A percentile compares a stretch with the other conserved stretches of the same genome.
These are phyloP conservation scores for Colletotrichum sp. DNA, from an alignment of 2,329 filamentous ascomycete species.

Conservation along the genomic window DNA sequence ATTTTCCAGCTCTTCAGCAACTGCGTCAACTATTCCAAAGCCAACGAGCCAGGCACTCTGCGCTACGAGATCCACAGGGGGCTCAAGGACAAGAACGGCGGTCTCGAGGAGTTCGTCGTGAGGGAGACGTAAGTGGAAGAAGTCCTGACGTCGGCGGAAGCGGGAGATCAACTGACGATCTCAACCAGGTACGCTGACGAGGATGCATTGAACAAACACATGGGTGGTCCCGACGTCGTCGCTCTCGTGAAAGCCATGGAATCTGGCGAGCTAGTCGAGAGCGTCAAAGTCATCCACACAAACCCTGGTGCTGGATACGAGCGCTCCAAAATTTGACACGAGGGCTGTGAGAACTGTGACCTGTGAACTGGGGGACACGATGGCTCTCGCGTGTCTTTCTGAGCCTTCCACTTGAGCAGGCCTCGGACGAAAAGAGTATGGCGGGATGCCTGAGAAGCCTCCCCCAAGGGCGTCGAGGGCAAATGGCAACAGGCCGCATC, in stretches of 20 bases:
- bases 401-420: neutral
- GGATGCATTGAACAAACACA: slow-evolving; percentile 26
- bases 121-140: slow-evolving; percentile 28
- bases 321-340: neutral
- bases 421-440: neutral
- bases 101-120: slow-evolving; percentile 28
- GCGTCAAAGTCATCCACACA: neutral
- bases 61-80: slow-evolving; percentile 30
- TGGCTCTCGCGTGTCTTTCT: neutral
- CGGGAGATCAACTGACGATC: neutral
- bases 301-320: neutral
- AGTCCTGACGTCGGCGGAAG: neutral
- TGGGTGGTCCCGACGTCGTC: slow-evolving; percentile 24
- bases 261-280: neutral
- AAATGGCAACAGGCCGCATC: neutral
- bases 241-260: slow-evolving; percentile 24
- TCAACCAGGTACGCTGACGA: slow-evolving; percentile 27
- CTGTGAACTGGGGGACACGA: neutral
- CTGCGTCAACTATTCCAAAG: slow-evolving; percentile 26
- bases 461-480: neutral
- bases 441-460: neutral
- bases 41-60: slow-evolving; percentile 28
- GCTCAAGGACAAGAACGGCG: slow-evolving; percentile 24
- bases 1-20: slow-evolving; percentile 27
- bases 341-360: neutral